Base-by-base conservation (phyloP, 2,329 filamentous ascomycete genomes). In the Colletotrichum sp. region DNA sequence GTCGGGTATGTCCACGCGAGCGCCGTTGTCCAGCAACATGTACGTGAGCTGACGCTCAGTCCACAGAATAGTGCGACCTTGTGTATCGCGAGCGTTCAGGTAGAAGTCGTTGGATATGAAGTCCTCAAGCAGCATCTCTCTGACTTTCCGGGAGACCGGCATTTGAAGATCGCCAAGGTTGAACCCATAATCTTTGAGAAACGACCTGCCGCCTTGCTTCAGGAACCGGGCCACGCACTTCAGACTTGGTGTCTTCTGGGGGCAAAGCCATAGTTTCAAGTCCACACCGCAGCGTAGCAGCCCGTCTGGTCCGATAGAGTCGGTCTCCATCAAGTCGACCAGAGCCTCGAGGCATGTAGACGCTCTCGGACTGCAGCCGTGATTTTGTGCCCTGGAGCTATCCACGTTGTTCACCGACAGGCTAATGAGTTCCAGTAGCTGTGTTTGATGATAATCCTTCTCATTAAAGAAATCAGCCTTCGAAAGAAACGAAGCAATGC, bases 271-370 rank as follows among this genome's bases (percentile, higher is more conserved):
- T 24, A 0, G 3, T 14, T 34, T 61, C n/a, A 63, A 36, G 18
- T 24, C 30, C 0, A 63, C 6, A 1, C 59, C 59, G 4, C 0
- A n/a, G 18, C 13, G 3, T 7, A 38, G 2, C n/a, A 63, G 30
- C 32, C 38, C 9, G 10, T 26, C 6, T 36, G 59, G 30, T 2
- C 34, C 1, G n/a, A 63, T 63, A 7, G 30, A 24, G 4, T 26
- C 59, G 21, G 10, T 28, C 28, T 61, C 58, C 58, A 61, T 61
- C 58, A 28, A 61, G 28, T 61, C 28, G 28, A 61, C 4, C 24
- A 61, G 1, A 32, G 56, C 56, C 6, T 61, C 56, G 1, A 61
- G 26, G 18, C 58, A 61, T 7, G 58, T 61, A 18, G 58, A 30
- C 0, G 28, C 24, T 30, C 6, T 61, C 3, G 58, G 13, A n/a